Base-by-base conservation (phyloP, 1,284 basidiomycete species). In the Abortiporus biennis region DNA sequence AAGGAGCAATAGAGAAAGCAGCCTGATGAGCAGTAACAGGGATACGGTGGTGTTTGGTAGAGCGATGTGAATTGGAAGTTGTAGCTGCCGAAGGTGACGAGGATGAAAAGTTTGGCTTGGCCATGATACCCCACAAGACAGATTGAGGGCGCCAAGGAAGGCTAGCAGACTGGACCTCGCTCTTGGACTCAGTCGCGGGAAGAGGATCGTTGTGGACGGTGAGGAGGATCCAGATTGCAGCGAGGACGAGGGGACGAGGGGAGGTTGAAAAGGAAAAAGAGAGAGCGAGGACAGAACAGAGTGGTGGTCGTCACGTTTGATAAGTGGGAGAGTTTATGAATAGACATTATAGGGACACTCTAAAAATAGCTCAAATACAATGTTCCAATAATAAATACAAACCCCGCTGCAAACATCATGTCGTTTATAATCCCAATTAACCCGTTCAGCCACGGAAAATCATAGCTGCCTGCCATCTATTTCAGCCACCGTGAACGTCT, bases 401-500 rank as follows among this genome's bases (percentile, higher is more conserved):
- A 15, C 20, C 23, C 32, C n/a, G n/a, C n/a, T n/a, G n/a, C n/a
- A 44, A 30, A 33, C 15, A 43, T 22, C 29, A 17, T 16, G 9
- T 9, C 27, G 9, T n/a, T n/a, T n/a, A n/a, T n/a, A n/a, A n/a
- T 13, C 23, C 25, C 32, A 29, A 22, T 42, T 17, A 16, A 17
- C 32, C 39, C 44, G 30, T 39, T 41, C 36, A 21, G 42, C 44
- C 38, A 49, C 39, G 40, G 40, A 40, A 31, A 44, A 22, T 47
- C 41, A 40, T 37, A 25, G 37, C 27, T n/a, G 40, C 11, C 34
- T 36, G 24, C 30, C 19, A 12, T 8, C 42, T 44, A 52, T 31
- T 48, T 46, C 46, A 63, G 52, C 56, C 62, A 63, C 48, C 61
- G 57, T 53, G 69, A 65, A 46, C 68, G 66, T 51, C 63, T 62